phyloP scores from a whole-genome alignment of 1,139 yeast genomes.

The Candida glucosophila region DNA sequence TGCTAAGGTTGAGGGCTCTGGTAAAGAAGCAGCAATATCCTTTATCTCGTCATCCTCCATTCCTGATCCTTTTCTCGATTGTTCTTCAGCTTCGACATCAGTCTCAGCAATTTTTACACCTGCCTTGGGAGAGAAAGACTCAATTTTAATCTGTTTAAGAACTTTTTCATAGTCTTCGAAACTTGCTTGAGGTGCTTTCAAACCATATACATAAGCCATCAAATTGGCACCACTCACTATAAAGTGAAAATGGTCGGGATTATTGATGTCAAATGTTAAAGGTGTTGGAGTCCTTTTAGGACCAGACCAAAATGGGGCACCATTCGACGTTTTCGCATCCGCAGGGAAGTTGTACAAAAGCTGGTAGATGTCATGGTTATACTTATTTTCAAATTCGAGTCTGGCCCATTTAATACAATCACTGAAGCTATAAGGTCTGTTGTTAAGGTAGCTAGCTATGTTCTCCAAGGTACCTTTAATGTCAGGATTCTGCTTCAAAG shows the following conservation, averaged over 20 bases:
- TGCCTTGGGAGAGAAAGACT: conserved; percentile 59
- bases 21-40: conserved; percentile 66
- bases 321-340: conserved; percentile 84
- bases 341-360: conserved; percentile 87
- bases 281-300: conserved; percentile 95
- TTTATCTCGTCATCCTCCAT: conserved; percentile 52
- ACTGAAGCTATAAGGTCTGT: conserved; percentile 84
- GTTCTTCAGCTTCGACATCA: conserved; percentile 84
- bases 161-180: conserved; percentile 41
- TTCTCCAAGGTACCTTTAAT: conserved; percentile 80
- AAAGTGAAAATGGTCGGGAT: conserved; percentile 74
- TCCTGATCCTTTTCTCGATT: conserved; percentile 38
- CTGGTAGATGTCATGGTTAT: conserved; percentile 79
- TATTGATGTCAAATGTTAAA: conserved; percentile 62
- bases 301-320: conserved; percentile 97
- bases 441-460: conserved; percentile 60
- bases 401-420: conserved; percentile 97
- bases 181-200: conserved; percentile 41
- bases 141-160: conserved; percentile 37
- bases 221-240: conserved; percentile 85
- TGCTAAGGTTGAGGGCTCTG: conserved; percentile 82
- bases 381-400: conserved; percentile 75
- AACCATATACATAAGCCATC: conserved; percentile 83
- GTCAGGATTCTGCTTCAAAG: conserved; percentile 86
- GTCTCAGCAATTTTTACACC: conserved; percentile 78